phyloP scores from a whole-genome alignment of 2,329 filamentous ascomycete species.

The Zymoseptoria tritici region DNA sequence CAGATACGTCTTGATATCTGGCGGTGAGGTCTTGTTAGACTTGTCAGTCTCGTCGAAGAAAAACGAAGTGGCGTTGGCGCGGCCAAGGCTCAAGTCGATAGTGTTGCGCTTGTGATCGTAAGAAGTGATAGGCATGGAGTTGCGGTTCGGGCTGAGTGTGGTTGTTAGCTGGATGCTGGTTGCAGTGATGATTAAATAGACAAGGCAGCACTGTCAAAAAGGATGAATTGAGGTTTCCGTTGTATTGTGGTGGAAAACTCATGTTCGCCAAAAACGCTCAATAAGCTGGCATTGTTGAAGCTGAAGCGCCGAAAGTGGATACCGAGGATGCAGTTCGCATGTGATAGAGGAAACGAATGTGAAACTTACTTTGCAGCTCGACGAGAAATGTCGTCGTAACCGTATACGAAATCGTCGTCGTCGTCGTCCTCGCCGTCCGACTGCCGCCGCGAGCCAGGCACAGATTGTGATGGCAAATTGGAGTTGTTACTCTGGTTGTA shows the following conservation, averaged over 20 bases:
- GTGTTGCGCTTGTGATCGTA: conserved; percentile 60
- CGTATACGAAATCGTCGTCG: conserved; percentile 53
- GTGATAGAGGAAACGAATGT: not conserved
- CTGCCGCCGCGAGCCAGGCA: conserved; percentile 78
- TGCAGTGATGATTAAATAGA: conserved; percentile 1
- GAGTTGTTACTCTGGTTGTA: conserved; percentile 50
- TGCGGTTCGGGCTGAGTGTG: conserved; percentile 65
- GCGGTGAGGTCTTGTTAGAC: conserved; percentile 43
- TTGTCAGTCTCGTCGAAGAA: conserved; percentile 62
- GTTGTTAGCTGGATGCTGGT: conserved; percentile 15
- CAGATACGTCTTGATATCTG: conserved; percentile 62
- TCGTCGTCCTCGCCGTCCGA: conserved; percentile 84
- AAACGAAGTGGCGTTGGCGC: conserved; percentile 78
- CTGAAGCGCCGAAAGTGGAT: not conserved
- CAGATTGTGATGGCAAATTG: conserved; percentile 67
- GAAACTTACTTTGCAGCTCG: conserved; percentile 70
- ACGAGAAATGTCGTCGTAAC: conserved; percentile 61
- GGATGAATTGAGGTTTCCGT: conserved; percentile 6
- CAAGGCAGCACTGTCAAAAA: not conserved
- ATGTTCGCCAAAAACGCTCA: not conserved
- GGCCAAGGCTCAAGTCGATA: conserved; percentile 55
- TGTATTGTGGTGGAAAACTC: conserved; percentile 7
- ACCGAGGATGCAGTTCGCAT: not conserved
- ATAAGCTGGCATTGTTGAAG: not conserved
- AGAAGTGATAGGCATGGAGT: conserved; percentile 83